A percentile compares a stretch with the other conserved stretches of the same genome.
Evolutionary conservation across 2,329 filamentous ascomycete genomes (phyloP).

Genomic region (Phialophora verrucosa): DNA sequence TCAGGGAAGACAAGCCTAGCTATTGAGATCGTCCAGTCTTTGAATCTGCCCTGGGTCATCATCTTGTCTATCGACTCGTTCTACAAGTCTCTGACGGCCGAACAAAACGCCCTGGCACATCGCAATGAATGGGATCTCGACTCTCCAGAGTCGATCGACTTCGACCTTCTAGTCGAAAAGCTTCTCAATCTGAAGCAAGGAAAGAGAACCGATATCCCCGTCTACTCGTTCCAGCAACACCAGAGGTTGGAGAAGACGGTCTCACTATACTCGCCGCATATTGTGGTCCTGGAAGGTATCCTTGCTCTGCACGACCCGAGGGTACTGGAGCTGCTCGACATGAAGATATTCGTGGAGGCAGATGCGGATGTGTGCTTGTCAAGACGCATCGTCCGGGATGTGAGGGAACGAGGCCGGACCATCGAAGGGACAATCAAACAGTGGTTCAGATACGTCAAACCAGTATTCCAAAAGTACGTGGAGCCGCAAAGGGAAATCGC

Average conservation of each 20-base stretch:
- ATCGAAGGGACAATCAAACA: constrained; percentile 97
- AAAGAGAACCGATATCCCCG: constrained; percentile 75
- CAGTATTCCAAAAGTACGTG: constrained; percentile 93
- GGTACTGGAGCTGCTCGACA: constrained; percentile 84
- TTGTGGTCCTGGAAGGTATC: constrained; percentile 93
- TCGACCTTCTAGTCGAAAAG: constrained; percentile 81
- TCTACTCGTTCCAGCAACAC: constrained; percentile 95
- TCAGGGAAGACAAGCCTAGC: constrained; percentile 95
- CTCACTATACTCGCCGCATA: constrained; percentile 93
- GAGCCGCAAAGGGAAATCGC: constrained; percentile 77
- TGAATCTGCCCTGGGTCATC: constrained; percentile 96
- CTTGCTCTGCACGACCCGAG: constrained; percentile 89
- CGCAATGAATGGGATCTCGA: constrained; percentile 95
- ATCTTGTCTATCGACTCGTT: constrained; percentile 99
- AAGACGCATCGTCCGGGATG: constrained; percentile 83
- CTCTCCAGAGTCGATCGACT: constrained; percentile 90
- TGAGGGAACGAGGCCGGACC: constrained; percentile 85
- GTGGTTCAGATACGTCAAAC: constrained; percentile 96
- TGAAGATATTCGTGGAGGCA: constrained; percentile 97
- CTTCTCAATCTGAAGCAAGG: constrained; percentile 87
- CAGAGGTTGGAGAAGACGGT: constrained; percentile 78
- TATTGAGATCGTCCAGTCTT: constrained; percentile 82
- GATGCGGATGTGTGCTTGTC: constrained; percentile 93
- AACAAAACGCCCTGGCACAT: constrained; percentile 81
- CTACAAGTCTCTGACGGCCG: constrained; percentile 84